Evolutionary conservation across 2,329 filamentous ascomycete species (phyloP).

Genomic region (Ophiocordyceps camponoti-saundersi): DNA sequence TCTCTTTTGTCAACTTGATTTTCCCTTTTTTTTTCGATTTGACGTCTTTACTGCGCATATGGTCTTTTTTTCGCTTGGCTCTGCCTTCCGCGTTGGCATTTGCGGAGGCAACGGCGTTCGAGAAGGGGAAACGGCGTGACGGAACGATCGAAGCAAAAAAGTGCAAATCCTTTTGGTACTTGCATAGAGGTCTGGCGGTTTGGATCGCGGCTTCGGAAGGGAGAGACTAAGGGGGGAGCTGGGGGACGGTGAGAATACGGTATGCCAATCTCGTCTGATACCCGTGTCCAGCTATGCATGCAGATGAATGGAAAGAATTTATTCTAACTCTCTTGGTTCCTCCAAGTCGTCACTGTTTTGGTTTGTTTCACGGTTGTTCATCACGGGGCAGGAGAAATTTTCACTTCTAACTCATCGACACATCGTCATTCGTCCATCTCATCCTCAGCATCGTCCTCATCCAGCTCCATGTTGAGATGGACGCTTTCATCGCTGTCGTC

Average conservation of each 20-base stretch:
- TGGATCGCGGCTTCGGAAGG: background rate
- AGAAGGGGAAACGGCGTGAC: background rate
- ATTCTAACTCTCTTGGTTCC: background rate
- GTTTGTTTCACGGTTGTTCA: background rate
- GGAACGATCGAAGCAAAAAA: background rate
- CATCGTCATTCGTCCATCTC: conserved; percentile 7
- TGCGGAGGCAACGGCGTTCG: background rate
- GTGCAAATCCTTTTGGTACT: background rate
- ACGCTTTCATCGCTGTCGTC: conserved; percentile 36
- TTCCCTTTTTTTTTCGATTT: background rate
- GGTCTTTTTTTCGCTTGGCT: background rate
- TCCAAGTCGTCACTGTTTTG: background rate
- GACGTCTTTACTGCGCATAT: background rate
- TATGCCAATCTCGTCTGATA: background rate
- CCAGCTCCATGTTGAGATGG: conserved; percentile 41
- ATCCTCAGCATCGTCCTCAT: conserved; percentile 27
- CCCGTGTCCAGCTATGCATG: background rate
- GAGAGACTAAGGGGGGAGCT: background rate
- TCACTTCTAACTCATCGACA: background rate
- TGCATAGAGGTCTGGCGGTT: background rate
- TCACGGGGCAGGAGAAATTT: background rate
- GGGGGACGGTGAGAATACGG: background rate
- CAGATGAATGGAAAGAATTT: background rate
- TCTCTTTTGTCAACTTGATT: background rate
- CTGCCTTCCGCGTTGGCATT: background rate